Evolutionary conservation across 805 yeast species (phyloP).

Genomic region (Candida sphagnicola): DNA sequence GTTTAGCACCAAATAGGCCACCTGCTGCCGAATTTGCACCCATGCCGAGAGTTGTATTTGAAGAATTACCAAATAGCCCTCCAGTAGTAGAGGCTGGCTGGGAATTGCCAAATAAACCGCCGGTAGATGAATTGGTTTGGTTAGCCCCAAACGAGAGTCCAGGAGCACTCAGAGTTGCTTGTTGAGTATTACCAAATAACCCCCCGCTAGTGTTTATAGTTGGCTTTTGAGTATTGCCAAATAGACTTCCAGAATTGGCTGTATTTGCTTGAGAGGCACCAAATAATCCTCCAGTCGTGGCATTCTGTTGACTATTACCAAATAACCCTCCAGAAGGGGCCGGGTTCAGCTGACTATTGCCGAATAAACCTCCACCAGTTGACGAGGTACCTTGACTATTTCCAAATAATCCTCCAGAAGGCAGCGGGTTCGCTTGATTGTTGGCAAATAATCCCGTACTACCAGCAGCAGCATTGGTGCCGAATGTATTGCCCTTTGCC

Average conservation of each 20-base stretch:
- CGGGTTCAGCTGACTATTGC: conserved; percentile 2
- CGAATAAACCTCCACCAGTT: conserved; percentile 1
- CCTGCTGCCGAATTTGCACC: conserved; percentile 2
- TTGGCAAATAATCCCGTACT: conserved; percentile 10
- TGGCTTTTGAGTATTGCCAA: neutral
- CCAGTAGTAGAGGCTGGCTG: neutral
- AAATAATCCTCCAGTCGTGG: conserved; percentile 26
- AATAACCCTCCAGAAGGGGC: conserved; percentile 7
- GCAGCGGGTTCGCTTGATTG: conserved; percentile 11
- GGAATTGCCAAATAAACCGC: conserved; percentile 20
- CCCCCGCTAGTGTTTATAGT: conserved; percentile 7
- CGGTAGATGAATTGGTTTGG: conserved; percentile 7
- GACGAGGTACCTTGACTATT: conserved; percentile 5
- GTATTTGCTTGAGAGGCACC: conserved; percentile 13
- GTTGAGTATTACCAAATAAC: conserved; percentile 15
- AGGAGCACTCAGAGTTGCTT: conserved; percentile 9
- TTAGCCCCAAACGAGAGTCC: conserved; percentile 23
- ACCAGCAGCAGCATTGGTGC: neutral
- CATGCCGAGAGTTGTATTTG: conserved; percentile 4
- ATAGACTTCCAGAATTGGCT: no score
- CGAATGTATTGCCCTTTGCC: neutral
- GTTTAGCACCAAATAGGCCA: conserved; percentile 8
- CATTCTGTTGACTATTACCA: conserved; percentile 5
- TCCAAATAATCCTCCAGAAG: conserved; percentile 25
- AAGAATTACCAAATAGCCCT: conserved; percentile 17